phyloP scores from a whole-genome alignment of 2,329 filamentous ascomycete species.

The Coniella vitis region DNA sequence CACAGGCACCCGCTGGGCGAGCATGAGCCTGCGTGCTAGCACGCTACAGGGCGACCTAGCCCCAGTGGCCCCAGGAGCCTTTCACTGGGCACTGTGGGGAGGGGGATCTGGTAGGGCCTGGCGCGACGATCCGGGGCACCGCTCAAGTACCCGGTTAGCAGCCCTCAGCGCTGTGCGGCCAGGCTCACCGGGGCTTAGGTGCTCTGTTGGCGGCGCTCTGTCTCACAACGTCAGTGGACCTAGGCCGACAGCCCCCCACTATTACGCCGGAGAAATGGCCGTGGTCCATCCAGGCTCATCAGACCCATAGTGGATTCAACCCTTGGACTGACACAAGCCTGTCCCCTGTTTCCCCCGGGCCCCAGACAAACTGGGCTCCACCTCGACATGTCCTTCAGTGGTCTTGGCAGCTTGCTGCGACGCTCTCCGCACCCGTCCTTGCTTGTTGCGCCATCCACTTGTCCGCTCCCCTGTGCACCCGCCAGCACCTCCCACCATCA shows the following conservation, averaged over 20 bases:
- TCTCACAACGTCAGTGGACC: constrained; percentile 17
- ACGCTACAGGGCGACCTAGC: background rate
- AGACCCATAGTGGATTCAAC: constrained; percentile 26
- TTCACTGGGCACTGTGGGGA: no score
- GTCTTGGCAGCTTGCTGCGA: no score
- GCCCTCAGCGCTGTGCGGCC: no score
- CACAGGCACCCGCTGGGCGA: constrained; percentile 7
- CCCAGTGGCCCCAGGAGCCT: background rate
- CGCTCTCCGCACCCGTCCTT: no score
- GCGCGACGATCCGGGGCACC: background rate
- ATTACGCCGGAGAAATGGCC: constrained; percentile 54
- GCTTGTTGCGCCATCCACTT: no score
- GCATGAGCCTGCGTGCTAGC: constrained; percentile 7
- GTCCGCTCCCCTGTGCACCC: no score
- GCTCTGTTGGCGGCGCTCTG: constrained; percentile 7
- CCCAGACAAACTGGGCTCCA: no score
- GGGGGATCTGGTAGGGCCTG: no score
- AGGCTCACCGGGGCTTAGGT: background rate
- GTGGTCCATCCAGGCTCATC: constrained; percentile 35
- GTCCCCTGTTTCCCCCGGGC: no score
- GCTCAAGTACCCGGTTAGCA: constrained; percentile 3
- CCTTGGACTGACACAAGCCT: no score
- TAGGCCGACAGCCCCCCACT: constrained; percentile 38
- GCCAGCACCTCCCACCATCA: no score
- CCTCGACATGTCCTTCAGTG: no score